Base-by-base conservation (phyloP, 495 filamentous ascomycete species). In the Podospora pseudocomata region DNA sequence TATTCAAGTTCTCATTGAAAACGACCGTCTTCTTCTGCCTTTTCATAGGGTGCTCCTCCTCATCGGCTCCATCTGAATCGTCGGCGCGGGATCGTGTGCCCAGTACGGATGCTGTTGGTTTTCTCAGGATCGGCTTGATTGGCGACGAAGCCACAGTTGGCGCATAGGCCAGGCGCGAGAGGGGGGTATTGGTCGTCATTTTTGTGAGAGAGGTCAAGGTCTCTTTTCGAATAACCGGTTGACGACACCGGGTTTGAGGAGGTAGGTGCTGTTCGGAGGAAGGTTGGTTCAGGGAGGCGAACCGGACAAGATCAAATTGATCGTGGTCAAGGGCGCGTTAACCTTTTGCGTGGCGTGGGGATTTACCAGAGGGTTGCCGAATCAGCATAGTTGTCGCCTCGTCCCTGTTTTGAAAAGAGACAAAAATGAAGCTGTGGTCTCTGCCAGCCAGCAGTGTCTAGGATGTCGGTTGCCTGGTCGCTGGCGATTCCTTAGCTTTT, bases 1-100 rank as follows among this genome's bases (percentile, higher is more conserved):
- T 85, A 72, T 91, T 86, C 56, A 93, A 86, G 27, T 88, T 85
- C 53, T 89, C 83, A 68, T 92, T 87, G 77, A 96, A 96, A 53
- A 90, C 86, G 30, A 97, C 92, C 65, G 76, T 77, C 59, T 76
- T 82, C 53, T 77, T 77, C 63, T 82, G 81, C 19, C 70, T 15
- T 72, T 90, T 92, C 28, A 80, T 77, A 56, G 83, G 85, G 76
- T 88, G 91, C 28, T 80, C 79, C 49, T 72, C 23, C 75, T 72
- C 76, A 63, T 86, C 78, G 56, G 77, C 74, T 55, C 80, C 80
- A 26, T 80, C 73, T 27, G 75, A 79, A 28, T 79, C 80, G 39
- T 82, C 80, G 58, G 77, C 74, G 60, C 75, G 68, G 55, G 78
- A 71, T 44, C 78, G 77, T 28, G 72, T 75, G 72, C 78, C 78